phyloP scores from a whole-genome alignment of 2,329 filamentous ascomycete genomes.

The Ceratocystis harringtonii region DNA sequence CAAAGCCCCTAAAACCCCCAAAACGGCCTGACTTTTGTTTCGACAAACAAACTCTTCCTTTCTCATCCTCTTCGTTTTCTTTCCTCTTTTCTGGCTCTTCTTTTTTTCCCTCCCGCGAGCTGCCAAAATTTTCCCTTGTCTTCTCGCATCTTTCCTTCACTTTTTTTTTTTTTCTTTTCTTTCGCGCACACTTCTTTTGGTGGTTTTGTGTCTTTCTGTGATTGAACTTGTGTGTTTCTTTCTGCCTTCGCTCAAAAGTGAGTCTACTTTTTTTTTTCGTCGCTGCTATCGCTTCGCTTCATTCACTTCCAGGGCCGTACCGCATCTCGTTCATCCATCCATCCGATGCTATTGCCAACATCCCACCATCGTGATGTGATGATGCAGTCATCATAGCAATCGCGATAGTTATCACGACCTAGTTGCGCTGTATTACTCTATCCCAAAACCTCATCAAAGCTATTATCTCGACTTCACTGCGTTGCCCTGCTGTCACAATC shows the following conservation, averaged over 20 bases:
- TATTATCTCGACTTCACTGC: background rate
- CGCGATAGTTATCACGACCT: background rate
- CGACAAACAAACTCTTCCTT: constrained; percentile 16
- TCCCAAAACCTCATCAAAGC: background rate
- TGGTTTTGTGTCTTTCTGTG: constrained; percentile 22
- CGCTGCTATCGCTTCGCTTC: constrained; percentile 8
- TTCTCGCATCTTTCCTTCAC: constrained; percentile 23
- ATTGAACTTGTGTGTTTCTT: constrained; percentile 19
- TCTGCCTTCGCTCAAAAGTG: constrained; percentile 34
- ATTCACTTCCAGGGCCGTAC: background rate
- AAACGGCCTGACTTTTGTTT: background rate
- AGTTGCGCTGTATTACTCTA: background rate
- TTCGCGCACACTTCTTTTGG: constrained; percentile 24
- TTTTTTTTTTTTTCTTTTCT: constrained; percentile 28
- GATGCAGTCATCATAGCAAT: constrained; percentile 5
- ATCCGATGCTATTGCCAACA: background rate
- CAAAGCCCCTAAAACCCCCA: background rate
- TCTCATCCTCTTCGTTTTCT: constrained; percentile 13
- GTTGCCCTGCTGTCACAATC: too few relatives aligned
- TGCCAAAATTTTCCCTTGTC: constrained; percentile 22
- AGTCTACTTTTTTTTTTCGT: constrained; percentile 24
- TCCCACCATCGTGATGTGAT: constrained; percentile 11
- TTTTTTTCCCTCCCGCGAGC: constrained; percentile 18
- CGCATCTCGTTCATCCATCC: constrained; percentile 6
- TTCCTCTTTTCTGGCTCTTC: constrained; percentile 17